Percentiles rank a stretch among this genome's conserved stretches.
Conservation (phyloP, 1,284 basidiomycete species). For the Ustilago hordei region DNA sequence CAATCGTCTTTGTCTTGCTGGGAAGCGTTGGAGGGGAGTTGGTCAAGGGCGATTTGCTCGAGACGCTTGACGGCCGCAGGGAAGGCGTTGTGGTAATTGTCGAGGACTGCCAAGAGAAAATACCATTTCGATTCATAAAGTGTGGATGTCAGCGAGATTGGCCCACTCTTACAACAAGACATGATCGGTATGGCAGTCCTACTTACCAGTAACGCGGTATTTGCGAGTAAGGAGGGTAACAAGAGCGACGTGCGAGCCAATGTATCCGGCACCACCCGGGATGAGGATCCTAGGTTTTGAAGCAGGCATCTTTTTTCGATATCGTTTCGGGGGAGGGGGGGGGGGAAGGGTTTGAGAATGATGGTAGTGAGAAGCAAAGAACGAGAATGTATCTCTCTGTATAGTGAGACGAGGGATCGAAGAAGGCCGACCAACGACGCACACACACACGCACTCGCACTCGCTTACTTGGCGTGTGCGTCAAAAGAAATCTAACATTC, state of each 20-base stretch:
- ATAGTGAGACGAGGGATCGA: not conserved
- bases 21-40: slow-evolving; percentile 76
- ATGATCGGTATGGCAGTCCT: not conserved
- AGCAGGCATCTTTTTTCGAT: slow-evolving; percentile 31
- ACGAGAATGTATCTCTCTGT: not conserved
- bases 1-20: slow-evolving; percentile 77
- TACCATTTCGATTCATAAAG: too few species aligned
- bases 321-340: slow-evolving; percentile 11
- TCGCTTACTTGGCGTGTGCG: too few species aligned
- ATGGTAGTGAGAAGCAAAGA: slow-evolving; percentile 1
- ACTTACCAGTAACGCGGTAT: slow-evolving; percentile 78
- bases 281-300: slow-evolving; percentile 65
- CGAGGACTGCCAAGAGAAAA: slow-evolving; percentile 47
- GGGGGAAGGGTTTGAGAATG: slow-evolving; percentile 3
- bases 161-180: too few species aligned
- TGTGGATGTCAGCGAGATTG: too few species aligned
- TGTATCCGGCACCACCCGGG: slow-evolving; percentile 68
- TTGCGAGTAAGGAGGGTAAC: slow-evolving; percentile 84
- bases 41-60: slow-evolving; percentile 80
- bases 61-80: slow-evolving; percentile 80
- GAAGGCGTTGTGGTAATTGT: slow-evolving; percentile 84
- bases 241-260: slow-evolving; percentile 91
- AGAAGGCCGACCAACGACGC: slow-evolving; percentile 1
- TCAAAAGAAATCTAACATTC: too few species aligned
- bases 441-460: too few species aligned